These are phyloP conservation scores for Colletotrichum sp. DNA, from an alignment of 2,329 filamentous ascomycete genomes.

Conservation along the genomic window DNA sequence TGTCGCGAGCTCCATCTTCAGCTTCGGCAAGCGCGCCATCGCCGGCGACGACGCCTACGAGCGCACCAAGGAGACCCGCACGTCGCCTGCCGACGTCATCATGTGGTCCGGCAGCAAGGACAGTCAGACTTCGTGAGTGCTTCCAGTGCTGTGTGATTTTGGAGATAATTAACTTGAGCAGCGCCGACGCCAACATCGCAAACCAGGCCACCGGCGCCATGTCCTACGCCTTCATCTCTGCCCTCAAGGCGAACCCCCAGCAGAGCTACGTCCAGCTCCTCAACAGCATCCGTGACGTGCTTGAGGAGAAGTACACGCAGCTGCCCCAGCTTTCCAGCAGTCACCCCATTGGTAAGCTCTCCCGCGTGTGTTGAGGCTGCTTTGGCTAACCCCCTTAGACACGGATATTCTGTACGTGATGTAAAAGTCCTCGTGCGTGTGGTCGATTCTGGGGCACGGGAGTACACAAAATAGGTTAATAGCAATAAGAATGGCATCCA, in stretches of 20 bases:
- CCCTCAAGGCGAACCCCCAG: conserved; percentile 89
- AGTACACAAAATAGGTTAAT: background rate
- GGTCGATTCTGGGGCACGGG: background rate
- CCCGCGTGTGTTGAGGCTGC: background rate
- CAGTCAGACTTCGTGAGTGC: conserved; percentile 77
- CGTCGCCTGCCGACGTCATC: conserved; percentile 91
- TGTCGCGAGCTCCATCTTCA: conserved; percentile 81
- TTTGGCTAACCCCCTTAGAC: background rate
- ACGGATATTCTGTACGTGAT: conserved; percentile 19
- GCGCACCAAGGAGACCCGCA: conserved; percentile 86
- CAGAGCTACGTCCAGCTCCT: conserved; percentile 96
- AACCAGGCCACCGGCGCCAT: conserved; percentile 95
- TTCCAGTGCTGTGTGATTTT: background rate
- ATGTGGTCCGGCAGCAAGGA: conserved; percentile 99
- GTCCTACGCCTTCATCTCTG: conserved; percentile 95
- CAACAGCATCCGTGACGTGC: conserved; percentile 92
- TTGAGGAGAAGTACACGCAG: conserved; percentile 86
- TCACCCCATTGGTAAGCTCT: conserved; percentile 83
- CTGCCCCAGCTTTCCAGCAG: conserved; percentile 97
- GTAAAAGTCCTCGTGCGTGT: background rate
- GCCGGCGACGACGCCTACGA: conserved; percentile 80
- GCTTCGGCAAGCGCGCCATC: conserved; percentile 81
- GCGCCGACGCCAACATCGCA: conserved; percentile 87
- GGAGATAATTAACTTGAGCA: conserved; percentile 35
- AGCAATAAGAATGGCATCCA: background rate